These are phyloP conservation scores for Sclerotiophoma versabilis DNA, from an alignment of 2,329 filamentous ascomycete genomes.

Conservation along the genomic window DNA sequence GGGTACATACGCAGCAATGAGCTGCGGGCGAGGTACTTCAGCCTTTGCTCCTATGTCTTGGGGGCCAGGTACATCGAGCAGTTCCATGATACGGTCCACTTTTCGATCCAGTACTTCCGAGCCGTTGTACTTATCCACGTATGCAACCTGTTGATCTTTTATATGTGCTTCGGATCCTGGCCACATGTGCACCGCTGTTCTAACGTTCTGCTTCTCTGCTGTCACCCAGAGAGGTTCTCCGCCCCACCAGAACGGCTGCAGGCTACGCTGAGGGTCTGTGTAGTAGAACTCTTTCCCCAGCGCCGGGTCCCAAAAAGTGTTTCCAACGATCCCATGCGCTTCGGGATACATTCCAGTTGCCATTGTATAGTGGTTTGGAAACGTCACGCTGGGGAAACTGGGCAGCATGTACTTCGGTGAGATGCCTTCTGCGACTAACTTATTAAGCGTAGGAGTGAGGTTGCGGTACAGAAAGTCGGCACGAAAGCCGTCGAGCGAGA, in stretches of 20 bases:
- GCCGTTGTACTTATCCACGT: slow-evolving; percentile 84
- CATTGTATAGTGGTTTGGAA: slow-evolving; percentile 92
- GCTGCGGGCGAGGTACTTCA: slow-evolving; percentile 73
- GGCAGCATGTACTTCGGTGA: slow-evolving; percentile 93
- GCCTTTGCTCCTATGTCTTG: slow-evolving; percentile 62
- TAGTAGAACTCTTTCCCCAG: slow-evolving; percentile 85
- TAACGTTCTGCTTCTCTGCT: slow-evolving; percentile 80
- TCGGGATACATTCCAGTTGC: slow-evolving; percentile 93
- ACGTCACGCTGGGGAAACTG: slow-evolving; percentile 94
- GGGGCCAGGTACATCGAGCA: slow-evolving; percentile 81
- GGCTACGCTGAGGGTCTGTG: slow-evolving; percentile 75
- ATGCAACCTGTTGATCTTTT: slow-evolving; percentile 74
- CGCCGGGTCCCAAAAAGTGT: slow-evolving; percentile 89
- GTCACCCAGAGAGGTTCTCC: slow-evolving; percentile 95
- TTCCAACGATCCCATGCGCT: slow-evolving; percentile 90
- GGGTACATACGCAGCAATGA: slow-evolving; percentile 94
- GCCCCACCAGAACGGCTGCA: slow-evolving; percentile 92
- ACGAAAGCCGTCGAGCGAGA: slow-evolving; percentile 94
- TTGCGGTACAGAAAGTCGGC: slow-evolving; percentile 88
- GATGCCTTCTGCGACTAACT: slow-evolving; percentile 81
- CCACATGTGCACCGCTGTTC: slow-evolving; percentile 96
- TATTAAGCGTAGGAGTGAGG: slow-evolving; percentile 81
- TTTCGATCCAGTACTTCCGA: slow-evolving; percentile 78
- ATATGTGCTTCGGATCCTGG: slow-evolving; percentile 93
- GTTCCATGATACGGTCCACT: slow-evolving; percentile 78